Conservation (phyloP, 2,329 filamentous ascomycete genomes). For the Penicillium glabrum region DNA sequence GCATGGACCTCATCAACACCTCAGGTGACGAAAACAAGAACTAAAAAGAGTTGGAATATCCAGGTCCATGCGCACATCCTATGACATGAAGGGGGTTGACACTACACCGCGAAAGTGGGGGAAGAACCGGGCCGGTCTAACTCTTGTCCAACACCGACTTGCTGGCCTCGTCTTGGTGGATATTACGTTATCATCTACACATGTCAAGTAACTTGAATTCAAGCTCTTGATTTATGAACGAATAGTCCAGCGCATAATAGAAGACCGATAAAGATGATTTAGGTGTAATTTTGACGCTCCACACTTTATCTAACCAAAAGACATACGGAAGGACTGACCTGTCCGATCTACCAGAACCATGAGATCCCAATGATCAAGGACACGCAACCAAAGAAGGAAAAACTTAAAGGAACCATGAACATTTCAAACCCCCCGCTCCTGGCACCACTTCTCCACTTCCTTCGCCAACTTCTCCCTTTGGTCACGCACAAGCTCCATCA, state of each 20-base stretch:
- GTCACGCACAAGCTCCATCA: slow-evolving; percentile 37
- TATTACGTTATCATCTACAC: not conserved
- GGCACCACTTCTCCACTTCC: slow-evolving; percentile 48
- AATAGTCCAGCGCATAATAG: too few species aligned
- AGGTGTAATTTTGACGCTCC: not conserved
- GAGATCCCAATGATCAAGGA: not conserved
- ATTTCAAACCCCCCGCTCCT: slow-evolving; percentile 43
- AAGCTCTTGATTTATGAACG: too few species aligned
- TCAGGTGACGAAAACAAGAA: not conserved
- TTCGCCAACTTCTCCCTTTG: slow-evolving; percentile 34
- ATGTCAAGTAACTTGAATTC: not conserved
- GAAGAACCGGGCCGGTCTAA: not conserved
- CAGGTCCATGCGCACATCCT: not conserved
- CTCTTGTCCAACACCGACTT: not conserved
- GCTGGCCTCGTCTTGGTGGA: not conserved
- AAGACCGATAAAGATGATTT: too few species aligned
- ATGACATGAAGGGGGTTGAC: not conserved
- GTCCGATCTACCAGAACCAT: not conserved
- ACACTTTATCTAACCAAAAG: not conserved
- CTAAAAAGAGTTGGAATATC: not conserved
- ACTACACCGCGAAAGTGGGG: not conserved
- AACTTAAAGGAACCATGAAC: not conserved
- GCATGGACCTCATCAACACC: not conserved
- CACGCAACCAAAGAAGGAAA: not conserved
- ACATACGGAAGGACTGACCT: not conserved